Evolutionary conservation across 2,329 filamentous ascomycete genomes (phyloP).

Genomic region (Colletotrichum truncatum): DNA sequence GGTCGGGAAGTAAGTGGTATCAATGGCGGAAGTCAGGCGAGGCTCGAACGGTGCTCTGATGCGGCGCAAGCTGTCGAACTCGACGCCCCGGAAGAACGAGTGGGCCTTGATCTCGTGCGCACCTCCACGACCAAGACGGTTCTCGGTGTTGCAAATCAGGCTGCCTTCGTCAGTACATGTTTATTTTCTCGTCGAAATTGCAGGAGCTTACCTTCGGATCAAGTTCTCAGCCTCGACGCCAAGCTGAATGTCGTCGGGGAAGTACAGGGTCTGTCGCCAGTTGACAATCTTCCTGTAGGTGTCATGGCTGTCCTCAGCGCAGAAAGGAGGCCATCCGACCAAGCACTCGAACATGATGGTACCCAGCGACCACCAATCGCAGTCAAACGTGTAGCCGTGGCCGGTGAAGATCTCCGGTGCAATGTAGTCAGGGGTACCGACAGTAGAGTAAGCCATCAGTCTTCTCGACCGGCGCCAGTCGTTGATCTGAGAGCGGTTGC

Average conservation of each 20-base stretch:
- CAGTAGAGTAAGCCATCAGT: conserved; percentile 97
- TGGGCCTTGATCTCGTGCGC: conserved; percentile 94
- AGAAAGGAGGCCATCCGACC: conserved; percentile 98
- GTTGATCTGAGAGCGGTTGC: conserved; percentile 97
- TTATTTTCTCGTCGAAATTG: neutral
- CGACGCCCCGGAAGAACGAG: conserved; percentile 95
- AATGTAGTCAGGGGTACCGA: conserved; percentile 98
- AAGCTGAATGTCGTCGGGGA: conserved; percentile 93
- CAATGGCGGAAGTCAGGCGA: conserved; percentile 89
- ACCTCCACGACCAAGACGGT: conserved; percentile 87
- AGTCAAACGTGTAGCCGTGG: conserved; percentile 94
- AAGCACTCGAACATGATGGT: conserved; percentile 99
- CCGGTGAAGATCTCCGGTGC: conserved; percentile 98
- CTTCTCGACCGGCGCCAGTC: conserved; percentile 97
- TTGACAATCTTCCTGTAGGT: conserved; percentile 99
- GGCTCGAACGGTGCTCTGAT: conserved; percentile 98
- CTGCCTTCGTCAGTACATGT: conserved; percentile 55
- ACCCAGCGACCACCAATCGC: conserved; percentile 98
- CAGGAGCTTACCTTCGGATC: conserved; percentile 78
- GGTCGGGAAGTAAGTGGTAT: conserved; percentile 98
- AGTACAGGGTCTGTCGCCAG: conserved; percentile 95
- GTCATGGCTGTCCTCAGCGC: conserved; percentile 95
- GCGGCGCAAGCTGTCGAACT: conserved; percentile 90
- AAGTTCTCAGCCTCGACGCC: conserved; percentile 90
- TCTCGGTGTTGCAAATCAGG: conserved; percentile 92